Conservation (phyloP, 1,284 basidiomycete genomes). For the Cryptococcus hybrid region DNA sequence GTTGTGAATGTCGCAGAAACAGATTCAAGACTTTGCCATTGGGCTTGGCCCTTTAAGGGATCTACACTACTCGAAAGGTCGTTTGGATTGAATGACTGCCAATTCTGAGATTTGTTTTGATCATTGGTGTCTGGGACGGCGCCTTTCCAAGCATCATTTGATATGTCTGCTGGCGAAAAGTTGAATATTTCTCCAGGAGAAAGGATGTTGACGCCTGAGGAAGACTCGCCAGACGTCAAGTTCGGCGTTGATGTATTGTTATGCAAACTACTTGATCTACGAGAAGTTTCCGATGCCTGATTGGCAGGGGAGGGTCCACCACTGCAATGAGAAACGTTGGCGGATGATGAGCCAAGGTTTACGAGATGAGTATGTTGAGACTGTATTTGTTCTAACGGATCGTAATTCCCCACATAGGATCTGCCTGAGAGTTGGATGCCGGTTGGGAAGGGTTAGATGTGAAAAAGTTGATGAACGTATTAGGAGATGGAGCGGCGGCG, state of each 20-base stretch:
- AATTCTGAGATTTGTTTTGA: no score
- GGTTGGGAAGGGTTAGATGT: constrained; percentile 1
- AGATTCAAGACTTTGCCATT: no score
- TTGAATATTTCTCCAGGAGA: constrained; percentile 42
- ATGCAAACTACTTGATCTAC: constrained; percentile 6
- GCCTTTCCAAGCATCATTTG: background rate
- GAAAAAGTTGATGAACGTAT: constrained; percentile 46
- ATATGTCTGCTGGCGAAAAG: constrained; percentile 27
- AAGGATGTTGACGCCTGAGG: constrained; percentile 19
- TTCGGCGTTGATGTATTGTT: background rate
- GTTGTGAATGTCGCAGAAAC: no score
- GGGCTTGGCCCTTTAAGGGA: no score
- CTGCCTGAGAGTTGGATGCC: background rate
- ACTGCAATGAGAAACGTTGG: background rate
- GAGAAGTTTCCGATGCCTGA: constrained; percentile 3
- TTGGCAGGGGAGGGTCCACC: background rate
- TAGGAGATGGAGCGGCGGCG: constrained; percentile 29
- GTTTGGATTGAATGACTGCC: no score
- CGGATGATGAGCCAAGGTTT: background rate
- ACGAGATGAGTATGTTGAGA: background rate
- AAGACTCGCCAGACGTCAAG: constrained; percentile 2
- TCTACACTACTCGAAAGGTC: no score
- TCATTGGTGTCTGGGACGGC: background rate
- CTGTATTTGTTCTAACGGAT: background rate
- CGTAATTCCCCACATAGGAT: constrained; percentile 2